These are phyloP conservation scores for Fusarium sp. DNA, from an alignment of 2,329 filamentous ascomycete genomes.

Conservation along the genomic window DNA sequence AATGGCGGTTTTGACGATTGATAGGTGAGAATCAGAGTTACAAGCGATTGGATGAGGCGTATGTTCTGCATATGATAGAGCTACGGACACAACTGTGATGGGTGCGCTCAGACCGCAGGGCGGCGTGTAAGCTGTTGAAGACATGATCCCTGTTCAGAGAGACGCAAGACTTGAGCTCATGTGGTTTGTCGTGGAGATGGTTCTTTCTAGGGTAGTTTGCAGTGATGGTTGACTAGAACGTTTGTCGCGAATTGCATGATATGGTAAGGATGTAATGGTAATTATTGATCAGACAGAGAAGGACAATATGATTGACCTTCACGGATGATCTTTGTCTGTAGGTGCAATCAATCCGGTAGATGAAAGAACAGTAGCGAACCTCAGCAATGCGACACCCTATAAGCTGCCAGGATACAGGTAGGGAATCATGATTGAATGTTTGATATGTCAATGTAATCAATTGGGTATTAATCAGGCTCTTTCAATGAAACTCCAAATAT, in stretches of 20 bases:
- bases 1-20: background rate
- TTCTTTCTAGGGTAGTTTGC: conserved; percentile 5
- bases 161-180: background rate
- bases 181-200: conserved; percentile 1
- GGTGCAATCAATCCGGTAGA: no score
- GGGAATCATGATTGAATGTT: background rate
- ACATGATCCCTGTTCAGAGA: conserved; percentile 7
- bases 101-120: conserved; percentile 15
- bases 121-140: conserved; percentile 16
- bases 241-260: background rate
- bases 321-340: background rate
- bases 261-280: background rate
- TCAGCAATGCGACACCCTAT: background rate
- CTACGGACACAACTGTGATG: background rate
- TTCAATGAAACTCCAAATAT: background rate
- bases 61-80: background rate
- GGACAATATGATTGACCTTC: background rate
- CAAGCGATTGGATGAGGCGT: background rate
- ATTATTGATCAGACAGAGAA: background rate
- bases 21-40: background rate
- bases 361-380: no score
- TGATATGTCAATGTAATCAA: background rate
- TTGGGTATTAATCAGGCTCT: background rate
- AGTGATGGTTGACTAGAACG: background rate
- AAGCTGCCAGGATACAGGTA: rapidly evolving